Conservation (phyloP, 345 rosid genomes). For the Hibiscus tridactylites region DNA sequence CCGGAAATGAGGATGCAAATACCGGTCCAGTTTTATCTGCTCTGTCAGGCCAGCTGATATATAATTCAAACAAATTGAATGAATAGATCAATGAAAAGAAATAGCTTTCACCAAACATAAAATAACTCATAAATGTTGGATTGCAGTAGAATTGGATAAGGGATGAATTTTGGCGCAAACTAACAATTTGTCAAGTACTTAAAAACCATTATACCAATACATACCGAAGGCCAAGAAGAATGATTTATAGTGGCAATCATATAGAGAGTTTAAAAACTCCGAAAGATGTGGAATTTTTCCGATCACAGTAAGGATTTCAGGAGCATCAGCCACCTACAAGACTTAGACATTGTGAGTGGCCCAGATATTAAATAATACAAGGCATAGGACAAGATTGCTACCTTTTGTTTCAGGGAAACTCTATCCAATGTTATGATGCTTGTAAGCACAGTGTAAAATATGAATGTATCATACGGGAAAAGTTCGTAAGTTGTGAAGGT, state of each 20-base stretch:
- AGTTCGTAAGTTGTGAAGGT: slow-evolving; percentile 97
- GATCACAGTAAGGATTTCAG: slow-evolving; percentile 95
- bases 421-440: slow-evolving; percentile 93
- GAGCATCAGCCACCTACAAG: slow-evolving; percentile 94
- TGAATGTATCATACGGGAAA: slow-evolving; percentile 89
- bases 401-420: slow-evolving; percentile 97
- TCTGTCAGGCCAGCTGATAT: slow-evolving; percentile 47
- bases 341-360: slow-evolving; percentile 1
- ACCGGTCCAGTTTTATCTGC: slow-evolving; percentile 84
- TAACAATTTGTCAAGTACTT: background rate
- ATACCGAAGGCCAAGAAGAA: slow-evolving; percentile 90
- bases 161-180: background rate
- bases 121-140: background rate
- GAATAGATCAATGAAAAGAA: background rate
- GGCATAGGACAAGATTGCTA: slow-evolving; percentile 15
- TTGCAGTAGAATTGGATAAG: background rate
- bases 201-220: background rate
- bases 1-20: slow-evolving; percentile 91
- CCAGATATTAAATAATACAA: background rate
- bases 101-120: background rate
- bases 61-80: background rate
- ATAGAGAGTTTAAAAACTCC: slow-evolving; percentile 85
- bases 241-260: slow-evolving; percentile 86
- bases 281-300: slow-evolving; percentile 84
- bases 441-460: slow-evolving; percentile 90